Evolutionary conservation across 768 basidiomycete genomes (phyloP).

Genomic region (Leccinum incarnatum): DNA sequence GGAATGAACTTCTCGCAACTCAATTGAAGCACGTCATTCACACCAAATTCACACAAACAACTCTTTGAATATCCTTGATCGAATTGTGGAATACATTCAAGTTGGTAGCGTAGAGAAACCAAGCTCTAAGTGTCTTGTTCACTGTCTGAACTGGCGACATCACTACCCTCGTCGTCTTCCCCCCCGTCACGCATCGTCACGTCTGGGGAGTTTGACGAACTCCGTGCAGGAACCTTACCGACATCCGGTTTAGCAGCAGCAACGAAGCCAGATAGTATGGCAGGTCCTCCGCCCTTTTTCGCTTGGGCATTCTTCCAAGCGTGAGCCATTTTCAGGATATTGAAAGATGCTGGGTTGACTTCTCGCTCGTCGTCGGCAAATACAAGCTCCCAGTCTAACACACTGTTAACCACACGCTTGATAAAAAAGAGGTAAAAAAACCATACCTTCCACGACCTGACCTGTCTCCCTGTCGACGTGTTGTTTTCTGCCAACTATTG

Average conservation of each 20-base stretch:
- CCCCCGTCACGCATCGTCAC: conserved; percentile 23
- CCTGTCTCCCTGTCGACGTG: conserved; percentile 83
- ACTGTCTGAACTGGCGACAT: conserved; percentile 55
- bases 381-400: conserved; percentile 86
- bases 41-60: not conserved
- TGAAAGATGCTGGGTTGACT: conserved; percentile 90
- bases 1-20: not conserved
- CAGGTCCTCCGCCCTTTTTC: conserved; percentile 36
- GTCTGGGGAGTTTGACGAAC: conserved; percentile 18
- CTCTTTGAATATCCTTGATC: not conserved
- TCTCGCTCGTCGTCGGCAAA: conserved; percentile 97
- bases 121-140: conserved; percentile 23
- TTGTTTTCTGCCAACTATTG: conserved; percentile 81
- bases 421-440: not conserved
- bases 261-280: conserved; percentile 47
- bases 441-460: conserved; percentile 79
- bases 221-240: conserved; percentile 4
- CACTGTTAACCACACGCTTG: not conserved
- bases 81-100: not conserved
- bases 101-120: not conserved
- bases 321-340: conserved; percentile 94
- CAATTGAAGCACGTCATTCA: not conserved
- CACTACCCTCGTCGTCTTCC: conserved; percentile 39
- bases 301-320: conserved; percentile 72
- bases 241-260: conserved; percentile 32